Evolutionary conservation across 1,284 basidiomycete genomes (phyloP), one percentile per base, ranked within the genome.

Genomic region (Takashimella tepidaria): DNA sequence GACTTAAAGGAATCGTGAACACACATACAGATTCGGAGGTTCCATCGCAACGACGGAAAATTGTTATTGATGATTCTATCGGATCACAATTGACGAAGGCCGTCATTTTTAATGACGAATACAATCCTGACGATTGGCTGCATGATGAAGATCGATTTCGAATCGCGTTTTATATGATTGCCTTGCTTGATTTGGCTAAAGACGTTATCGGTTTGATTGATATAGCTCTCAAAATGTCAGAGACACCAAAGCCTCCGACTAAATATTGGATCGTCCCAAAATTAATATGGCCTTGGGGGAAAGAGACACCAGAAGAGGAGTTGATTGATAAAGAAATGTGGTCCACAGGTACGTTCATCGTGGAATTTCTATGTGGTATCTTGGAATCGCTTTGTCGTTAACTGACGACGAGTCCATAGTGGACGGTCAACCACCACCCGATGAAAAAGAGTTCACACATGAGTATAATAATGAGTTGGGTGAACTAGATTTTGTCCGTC

Each of bases 151-250:
- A 72, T 31, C 58, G 67, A 11, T 74, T 70, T 53, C 59, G 71
- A 21, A 49, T 72, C 5, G 72, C 72, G 1, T 72, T 74, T 49
- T 69, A 71, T 56, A 69, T 73, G 70, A 69, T 67, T 5, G 61
- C 72, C 1, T 51, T 74, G 2, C 55, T 73, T 3, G 72, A 74
- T 45, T 56, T 73, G 2, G 66, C 66, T 2, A 62, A 63, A 47
- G 72, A 74, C 23, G 57, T 68, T 1, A 40, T 55, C 4, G 42
- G 20, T 6, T 51, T 72, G 16, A 50, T 67, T 3, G 43, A 57
- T 19, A 50, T 47, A 21, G 58, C 51, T 37, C 55, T 11, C 20
- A 37, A 13, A 31, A 19, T 12, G 37, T 42, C 12, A 20, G n/a
- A n/a, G n/a, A 31, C n/a, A 41, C 42, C 19, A 4, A 37, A 24